A percentile compares a stretch with the other conserved stretches of the same genome.
Conservation (phyloP, 2,329 filamentous ascomycete genomes). For the Penicillium sp. region DNA sequence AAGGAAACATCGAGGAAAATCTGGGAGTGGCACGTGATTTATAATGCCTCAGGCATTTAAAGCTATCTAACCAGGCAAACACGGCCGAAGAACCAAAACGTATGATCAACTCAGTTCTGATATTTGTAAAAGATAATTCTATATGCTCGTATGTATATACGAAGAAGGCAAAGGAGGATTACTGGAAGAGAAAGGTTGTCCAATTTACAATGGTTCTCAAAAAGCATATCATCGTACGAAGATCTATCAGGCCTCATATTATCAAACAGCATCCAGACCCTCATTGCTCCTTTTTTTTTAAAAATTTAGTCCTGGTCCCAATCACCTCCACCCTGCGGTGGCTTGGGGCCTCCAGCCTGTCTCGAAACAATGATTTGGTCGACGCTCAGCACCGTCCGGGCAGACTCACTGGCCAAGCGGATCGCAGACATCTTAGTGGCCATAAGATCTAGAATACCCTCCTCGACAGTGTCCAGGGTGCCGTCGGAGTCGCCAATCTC, state of each 20-base stretch:
- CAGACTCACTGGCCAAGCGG: constrained; percentile 91
- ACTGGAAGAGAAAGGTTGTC: constrained; percentile 5
- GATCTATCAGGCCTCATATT: constrained; percentile 25
- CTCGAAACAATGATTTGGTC: constrained; percentile 99
- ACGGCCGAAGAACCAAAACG: neutral
- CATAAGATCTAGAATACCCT: constrained; percentile 89
- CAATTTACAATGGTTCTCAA: constrained; percentile 11
- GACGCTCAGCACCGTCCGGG: constrained; percentile 88
- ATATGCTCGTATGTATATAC: neutral
- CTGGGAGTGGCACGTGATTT: constrained; percentile 31
- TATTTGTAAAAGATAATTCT: neutral
- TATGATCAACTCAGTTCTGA: neutral
- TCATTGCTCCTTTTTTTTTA: constrained; percentile 13
- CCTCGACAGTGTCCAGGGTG: constrained; percentile 77
- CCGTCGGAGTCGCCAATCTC: constrained; percentile 82
- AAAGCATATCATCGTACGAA: constrained; percentile 25
- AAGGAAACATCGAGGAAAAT: constrained; percentile 39
- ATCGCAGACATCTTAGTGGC: constrained; percentile 95
- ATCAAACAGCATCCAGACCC: constrained; percentile 10
- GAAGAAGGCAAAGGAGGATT: constrained; percentile 8
- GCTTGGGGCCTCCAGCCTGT: constrained; percentile 96
- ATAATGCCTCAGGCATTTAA: neutral
- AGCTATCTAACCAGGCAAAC: neutral
- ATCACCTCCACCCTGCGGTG: constrained; percentile 84
- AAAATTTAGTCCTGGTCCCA: constrained; percentile 63